Evolutionary conservation across 371 early-diverging fungal genomes (phyloP).

Genomic region (Rhizopus arrhizus): DNA sequence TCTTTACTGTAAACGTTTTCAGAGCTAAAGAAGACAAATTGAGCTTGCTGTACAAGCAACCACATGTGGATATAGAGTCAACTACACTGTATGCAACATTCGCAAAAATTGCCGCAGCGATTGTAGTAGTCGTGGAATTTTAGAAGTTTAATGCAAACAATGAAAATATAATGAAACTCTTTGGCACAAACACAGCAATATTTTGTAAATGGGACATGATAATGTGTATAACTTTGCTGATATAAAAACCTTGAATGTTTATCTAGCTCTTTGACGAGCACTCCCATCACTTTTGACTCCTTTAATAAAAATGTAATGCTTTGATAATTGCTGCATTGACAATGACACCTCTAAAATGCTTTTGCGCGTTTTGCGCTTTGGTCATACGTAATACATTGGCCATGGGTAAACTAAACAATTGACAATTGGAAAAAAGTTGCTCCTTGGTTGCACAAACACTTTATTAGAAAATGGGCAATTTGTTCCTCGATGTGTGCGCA

Average conservation of each 20-base stretch:
- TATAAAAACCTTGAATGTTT: too few species aligned
- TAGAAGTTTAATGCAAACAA: slow-evolving; percentile 4
- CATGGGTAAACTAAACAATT: neutral
- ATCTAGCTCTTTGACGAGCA: too few species aligned
- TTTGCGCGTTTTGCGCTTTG: slow-evolving; percentile 4
- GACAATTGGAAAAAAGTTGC: neutral
- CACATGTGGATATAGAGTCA: too few species aligned
- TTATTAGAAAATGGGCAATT: neutral
- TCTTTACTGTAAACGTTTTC: too few species aligned
- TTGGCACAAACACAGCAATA: too few species aligned
- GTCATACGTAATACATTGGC: neutral
- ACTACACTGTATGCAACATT: too few species aligned
- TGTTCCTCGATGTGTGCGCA: slow-evolving; percentile 1
- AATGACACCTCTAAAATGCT: slow-evolving; percentile 3
- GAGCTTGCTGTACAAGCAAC: too few species aligned
- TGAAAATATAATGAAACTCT: slow-evolving; percentile 2
- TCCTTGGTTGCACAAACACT: slow-evolving; percentile 1
- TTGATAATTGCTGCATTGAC: slow-evolving; percentile 8
- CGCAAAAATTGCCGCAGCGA: too few species aligned
- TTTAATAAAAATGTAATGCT: slow-evolving; percentile 7
- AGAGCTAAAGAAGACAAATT: too few species aligned
- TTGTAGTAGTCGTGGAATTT: slow-evolving; percentile 1
- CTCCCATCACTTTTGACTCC: neutral
- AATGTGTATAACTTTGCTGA: too few species aligned
- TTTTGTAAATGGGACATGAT: too few species aligned